Base-by-base conservation (phyloP, 1,284 basidiomycete genomes). In the Sporisorium graminicola region DNA sequence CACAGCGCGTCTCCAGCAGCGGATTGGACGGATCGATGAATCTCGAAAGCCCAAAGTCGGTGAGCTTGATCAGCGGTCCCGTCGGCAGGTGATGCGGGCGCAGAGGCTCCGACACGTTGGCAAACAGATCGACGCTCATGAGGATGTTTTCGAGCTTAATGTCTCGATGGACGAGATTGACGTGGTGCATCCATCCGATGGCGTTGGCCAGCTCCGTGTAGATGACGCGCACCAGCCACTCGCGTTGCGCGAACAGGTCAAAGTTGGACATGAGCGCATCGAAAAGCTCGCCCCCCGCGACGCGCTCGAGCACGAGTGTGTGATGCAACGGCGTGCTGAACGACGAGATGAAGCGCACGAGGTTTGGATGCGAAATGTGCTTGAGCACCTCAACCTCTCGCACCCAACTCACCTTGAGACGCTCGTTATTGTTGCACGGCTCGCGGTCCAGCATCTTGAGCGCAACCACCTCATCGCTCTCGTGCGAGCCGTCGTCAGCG, bases 41-140 rank as follows among this genome's bases (percentile, higher is more conserved):
- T 22, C 94, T 90, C 26, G 93, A 92, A 26, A 97, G 89, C 7
- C 94, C 94, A 82, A 96, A 97, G 85, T 97, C 94, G 27, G 93
- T 93, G 12, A 96, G 88, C 86, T 95, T 95, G 86, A 96, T 88
- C 9, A 95, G 88, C 0, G 93, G 91, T 1, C 87, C 81, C 0
- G 43, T 65, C 0, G 89, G 89, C 10, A 82, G 69, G 22, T 65
- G 66, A 27, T 71, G 63, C 12, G 81, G 81, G 8, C 58, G 59
- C 50, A 82, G 54, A 13, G 68, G 58, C 31, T 51, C 54, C 3
- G 44, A 27, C 10, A 70, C 35, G 46, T 43, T n/a, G 52, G 55
- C 44, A 52, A 83, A 82, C 7, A 82, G 64, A 22, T 77, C 53
- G 22, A 61, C 52, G 8, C 81, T 82, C 51, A 85, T 64, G 56